These are phyloP conservation scores for Populus tremula DNA, from an alignment of 345 rosid species.

Conservation along the genomic window DNA sequence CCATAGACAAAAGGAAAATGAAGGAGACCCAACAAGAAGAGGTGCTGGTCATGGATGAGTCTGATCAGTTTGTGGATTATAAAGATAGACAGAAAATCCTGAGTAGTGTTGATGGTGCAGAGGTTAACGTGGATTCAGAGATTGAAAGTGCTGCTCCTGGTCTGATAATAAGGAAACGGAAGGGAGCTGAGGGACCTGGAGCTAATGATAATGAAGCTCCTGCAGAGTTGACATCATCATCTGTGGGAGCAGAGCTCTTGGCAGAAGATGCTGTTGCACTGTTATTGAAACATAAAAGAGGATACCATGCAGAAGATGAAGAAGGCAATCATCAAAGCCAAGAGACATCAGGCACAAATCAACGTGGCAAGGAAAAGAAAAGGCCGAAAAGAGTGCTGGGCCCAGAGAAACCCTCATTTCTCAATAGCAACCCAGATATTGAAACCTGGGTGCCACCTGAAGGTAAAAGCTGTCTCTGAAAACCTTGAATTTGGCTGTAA, in stretches of 20 bases:
- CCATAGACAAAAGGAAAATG: constrained; percentile 48
- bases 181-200: constrained; percentile 43
- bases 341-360: constrained; percentile 25
- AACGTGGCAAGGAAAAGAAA: constrained; percentile 38
- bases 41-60: constrained; percentile 33
- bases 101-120: constrained; percentile 21
- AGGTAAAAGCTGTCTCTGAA: constrained; percentile 43
- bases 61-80: constrained; percentile 75
- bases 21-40: constrained; percentile 41
- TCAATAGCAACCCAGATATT: constrained; percentile 43
- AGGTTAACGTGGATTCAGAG: constrained; percentile 20
- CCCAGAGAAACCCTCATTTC: constrained; percentile 76
- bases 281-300: constrained; percentile 72
- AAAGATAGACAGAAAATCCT: constrained; percentile 68
- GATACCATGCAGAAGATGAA: constrained; percentile 50
- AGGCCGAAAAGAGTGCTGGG: constrained; percentile 61
- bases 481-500: neutral
- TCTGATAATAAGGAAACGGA: constrained; percentile 76
- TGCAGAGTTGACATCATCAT: constrained; percentile 35
- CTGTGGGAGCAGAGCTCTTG: constrained; percentile 45
- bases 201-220: constrained; percentile 24
- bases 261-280: constrained; percentile 89
- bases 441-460: constrained; percentile 92
- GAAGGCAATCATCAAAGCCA: constrained; percentile 33
- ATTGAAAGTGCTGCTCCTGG: constrained; percentile 63